Evolutionary conservation across 176 grass and related monocot species (phyloP).

Genomic region (sorghum (Sorghum bicolor)): Sorghum_bicolor_NCBIv3 NC_012874.2:1021501-1022000

Average conservation of each 20-base stretch:
- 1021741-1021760: not conserved
- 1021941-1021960: not conserved
- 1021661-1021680: not conserved
- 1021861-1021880: not conserved
- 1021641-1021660: not conserved
- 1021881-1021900: not conserved
- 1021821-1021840: too few relatives aligned
- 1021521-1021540: too few relatives aligned
- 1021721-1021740: not conserved
- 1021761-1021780: not conserved
- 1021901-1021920: not conserved
- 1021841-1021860: not conserved
- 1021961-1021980: not conserved
- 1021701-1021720: not conserved
- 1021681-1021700: not conserved
- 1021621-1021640: not conserved
- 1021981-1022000: not conserved
- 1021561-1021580: too few relatives aligned
- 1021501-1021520: too few relatives aligned
- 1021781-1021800: not conserved
- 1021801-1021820: too few relatives aligned
- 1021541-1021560: too few relatives aligned
- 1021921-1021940: not conserved
- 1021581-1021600: too few relatives aligned
- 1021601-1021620: not conserved